phyloP scores from a whole-genome alignment of 768 basidiomycete species.

The Boletus bicolor region DNA sequence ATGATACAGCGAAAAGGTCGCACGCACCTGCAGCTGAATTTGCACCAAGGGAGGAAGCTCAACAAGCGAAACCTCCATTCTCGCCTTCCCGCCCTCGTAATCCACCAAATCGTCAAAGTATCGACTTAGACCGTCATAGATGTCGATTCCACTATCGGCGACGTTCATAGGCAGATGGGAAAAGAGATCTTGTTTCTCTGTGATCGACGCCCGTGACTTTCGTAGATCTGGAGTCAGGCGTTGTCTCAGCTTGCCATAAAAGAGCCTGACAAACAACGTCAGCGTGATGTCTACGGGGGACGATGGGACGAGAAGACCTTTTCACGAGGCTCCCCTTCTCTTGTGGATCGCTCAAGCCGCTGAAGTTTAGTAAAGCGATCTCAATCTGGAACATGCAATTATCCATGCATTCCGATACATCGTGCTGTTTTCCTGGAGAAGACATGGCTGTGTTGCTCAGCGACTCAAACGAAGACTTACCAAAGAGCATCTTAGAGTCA shows the following conservation, averaged over 20 bases:
- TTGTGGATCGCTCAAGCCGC: conserved; percentile 36
- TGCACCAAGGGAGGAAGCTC: conserved; percentile 89
- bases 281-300: neutral
- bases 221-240: conserved; percentile 41
- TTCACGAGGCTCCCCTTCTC: conserved; percentile 81
- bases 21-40: conserved; percentile 86
- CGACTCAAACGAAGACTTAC: conserved; percentile 40
- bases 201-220: conserved; percentile 52
- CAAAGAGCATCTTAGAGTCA: conserved; percentile 89
- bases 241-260: conserved; percentile 86
- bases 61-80: conserved; percentile 83
- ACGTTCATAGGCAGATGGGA: conserved; percentile 95
- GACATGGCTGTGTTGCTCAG: neutral
- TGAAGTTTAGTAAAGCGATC: conserved; percentile 79
- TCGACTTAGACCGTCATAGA: conserved; percentile 89
- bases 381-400: conserved; percentile 99
- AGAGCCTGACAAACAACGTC: conserved; percentile 48
- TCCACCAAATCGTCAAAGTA: conserved; percentile 91
- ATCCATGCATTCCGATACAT: conserved; percentile 98
- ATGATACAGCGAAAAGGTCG: neutral
- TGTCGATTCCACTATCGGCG: conserved; percentile 80
- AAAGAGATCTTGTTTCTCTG: conserved; percentile 89
- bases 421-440: conserved; percentile 83
- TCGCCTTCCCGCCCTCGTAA: conserved; percentile 79
- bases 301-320: conserved; percentile 43